Evolutionary conservation across 164 flowering plant species (phyloP), one percentile per base, ranked within the genome.

Genomic region (Vitis labrusca): DNA sequence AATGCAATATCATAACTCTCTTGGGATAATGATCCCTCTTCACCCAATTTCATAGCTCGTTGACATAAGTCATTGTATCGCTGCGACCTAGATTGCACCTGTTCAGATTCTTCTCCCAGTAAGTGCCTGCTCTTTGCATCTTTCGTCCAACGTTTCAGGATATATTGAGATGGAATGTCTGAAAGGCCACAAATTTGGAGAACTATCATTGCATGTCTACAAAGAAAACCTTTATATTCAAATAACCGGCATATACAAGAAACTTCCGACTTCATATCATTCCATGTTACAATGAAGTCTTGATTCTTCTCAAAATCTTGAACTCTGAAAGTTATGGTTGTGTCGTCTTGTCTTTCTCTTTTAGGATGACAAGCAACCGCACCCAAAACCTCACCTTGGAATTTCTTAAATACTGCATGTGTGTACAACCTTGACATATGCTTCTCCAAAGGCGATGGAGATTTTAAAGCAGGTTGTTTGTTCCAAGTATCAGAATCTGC

Each of bases 401-500:
- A 77, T 59, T 66, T 80, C 72, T 74, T 80, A 59, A 80, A 80
- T 63, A 80, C 72, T 12, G 80, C 78, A 63, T 74, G 67, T 13
- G 83, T 80, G 66, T 77, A 80, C 29, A 80, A 8, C 50, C 74
- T 68, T 14, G 83, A 71, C 52, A 80, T 70, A 55, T 74, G 79
- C 74, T 80, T 80, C 76, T 77, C 83, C 27, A 80, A 72, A 50
- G 83, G 83, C 9, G 83, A 80, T 5, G 83, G 78, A 66, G 83
- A 77, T 63, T 69, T 80, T 16, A 80, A 50, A 16, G 68, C 59
- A n/a, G 83, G 80, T 44, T 67, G 76, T 69, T 70, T 77, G 64
- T 77, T 77, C 83, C 83, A 77, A 55, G 83, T 77, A 48, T 80
- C 83, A 71, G 76, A 74, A 61, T 80, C 83, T 13, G 83, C 83